Conservation (phyloP, 2,329 filamentous ascomycete species). For the Calonectria pseudoturangicola region DNA sequence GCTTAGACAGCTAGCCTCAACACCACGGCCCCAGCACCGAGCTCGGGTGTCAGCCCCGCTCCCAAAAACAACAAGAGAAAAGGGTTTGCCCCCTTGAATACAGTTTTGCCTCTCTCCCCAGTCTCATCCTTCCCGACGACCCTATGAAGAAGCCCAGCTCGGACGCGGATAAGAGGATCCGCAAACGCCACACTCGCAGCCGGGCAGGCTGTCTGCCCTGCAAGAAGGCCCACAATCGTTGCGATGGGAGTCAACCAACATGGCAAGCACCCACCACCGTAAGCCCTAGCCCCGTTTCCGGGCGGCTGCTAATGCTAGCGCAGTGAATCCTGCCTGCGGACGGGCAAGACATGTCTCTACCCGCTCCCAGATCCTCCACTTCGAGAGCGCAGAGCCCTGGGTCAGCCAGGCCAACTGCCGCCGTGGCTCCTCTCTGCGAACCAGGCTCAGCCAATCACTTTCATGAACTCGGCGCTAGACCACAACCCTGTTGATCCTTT, state of each 20-base stretch:
- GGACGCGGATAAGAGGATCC: conserved; percentile 8
- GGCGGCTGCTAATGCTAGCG: neutral
- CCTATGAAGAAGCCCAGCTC: neutral
- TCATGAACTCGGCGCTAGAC: neutral
- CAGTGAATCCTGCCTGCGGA: neutral
- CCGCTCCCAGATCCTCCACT: neutral
- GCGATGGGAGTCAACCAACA: conserved; percentile 3
- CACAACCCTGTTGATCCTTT: conserved; percentile 22
- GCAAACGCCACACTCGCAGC: conserved; percentile 10
- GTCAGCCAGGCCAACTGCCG: conserved; percentile 4
- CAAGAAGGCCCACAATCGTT: conserved; percentile 7
- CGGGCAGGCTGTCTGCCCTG: conserved; percentile 3
- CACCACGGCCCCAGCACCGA: neutral
- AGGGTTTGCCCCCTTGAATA: neutral
- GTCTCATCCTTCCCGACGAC: neutral
- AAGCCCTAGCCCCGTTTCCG: conserved; percentile 8
- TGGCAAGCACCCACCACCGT: conserved; percentile 9
- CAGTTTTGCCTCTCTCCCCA: neutral
- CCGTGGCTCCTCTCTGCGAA: conserved; percentile 16
- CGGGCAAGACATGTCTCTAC: neutral
- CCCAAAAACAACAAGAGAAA: neutral
- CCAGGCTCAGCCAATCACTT: conserved; percentile 12
- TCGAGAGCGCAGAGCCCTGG: conserved; percentile 11
- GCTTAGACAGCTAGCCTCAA: neutral
- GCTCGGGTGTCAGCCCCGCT: neutral